phyloP scores from a whole-genome alignment of 2,329 filamentous ascomycete genomes.

The Xylariaceae sp. region DNA sequence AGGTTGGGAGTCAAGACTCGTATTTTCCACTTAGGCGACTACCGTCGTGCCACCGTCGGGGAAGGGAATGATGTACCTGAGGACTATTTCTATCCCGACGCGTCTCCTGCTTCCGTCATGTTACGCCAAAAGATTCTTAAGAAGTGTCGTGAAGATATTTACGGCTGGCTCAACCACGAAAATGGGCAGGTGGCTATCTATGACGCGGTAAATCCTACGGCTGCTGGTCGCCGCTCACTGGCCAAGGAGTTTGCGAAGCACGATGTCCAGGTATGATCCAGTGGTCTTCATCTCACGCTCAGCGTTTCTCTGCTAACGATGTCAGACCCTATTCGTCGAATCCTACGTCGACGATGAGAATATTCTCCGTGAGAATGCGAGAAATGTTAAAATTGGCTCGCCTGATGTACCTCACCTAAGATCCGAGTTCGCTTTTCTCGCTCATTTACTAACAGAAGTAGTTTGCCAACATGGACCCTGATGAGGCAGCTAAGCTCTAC shows the following conservation, averaged over 20 bases:
- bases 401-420: conserved; percentile 62
- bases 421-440: not conserved
- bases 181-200: conserved; percentile 98
- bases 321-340: conserved; percentile 92
- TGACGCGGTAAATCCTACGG: conserved; percentile 92
- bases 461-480: conserved; percentile 87
- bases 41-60: conserved; percentile 85
- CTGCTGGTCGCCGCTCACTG: conserved; percentile 73
- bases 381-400: conserved; percentile 95
- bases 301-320: conserved; percentile 1
- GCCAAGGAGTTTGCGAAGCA: conserved; percentile 98
- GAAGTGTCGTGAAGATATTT: conserved; percentile 95
- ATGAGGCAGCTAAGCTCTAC: conserved; percentile 90
- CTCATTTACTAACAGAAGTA: conserved; percentile 34
- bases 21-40: conserved; percentile 96
- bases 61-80: conserved; percentile 81
- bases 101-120: conserved; percentile 86
- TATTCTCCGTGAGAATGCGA: conserved; percentile 93
- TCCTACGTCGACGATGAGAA: conserved; percentile 89
- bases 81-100: conserved; percentile 97
- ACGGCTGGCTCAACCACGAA: conserved; percentile 91
- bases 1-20: conserved; percentile 96
- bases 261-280: conserved; percentile 67
- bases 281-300: not conserved
- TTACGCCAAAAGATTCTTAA: conserved; percentile 95